These are phyloP conservation scores for Euphrasia arctica DNA, from an alignment of 305 asterid species.

Conservation along the genomic window DNA sequence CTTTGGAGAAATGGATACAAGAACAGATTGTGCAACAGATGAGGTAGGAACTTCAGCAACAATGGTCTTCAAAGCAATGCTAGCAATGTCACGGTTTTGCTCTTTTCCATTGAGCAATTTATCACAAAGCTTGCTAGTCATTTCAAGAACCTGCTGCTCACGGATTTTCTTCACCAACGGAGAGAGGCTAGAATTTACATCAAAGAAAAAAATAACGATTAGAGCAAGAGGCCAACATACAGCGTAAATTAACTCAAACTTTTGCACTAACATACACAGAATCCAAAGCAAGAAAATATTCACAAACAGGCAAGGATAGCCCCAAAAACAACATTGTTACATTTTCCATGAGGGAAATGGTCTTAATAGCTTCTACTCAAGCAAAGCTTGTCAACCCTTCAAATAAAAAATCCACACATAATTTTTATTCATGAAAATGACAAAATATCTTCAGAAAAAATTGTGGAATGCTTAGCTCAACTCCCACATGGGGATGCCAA, in stretches of 20 bases:
- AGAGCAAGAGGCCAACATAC: slow-evolving; percentile 17
- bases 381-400: background rate
- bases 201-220: slow-evolving; percentile 20
- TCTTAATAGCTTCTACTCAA: slow-evolving; percentile 2
- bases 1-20: slow-evolving; percentile 79
- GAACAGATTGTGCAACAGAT: slow-evolving; percentile 70
- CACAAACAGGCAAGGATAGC: slow-evolving; percentile 9
- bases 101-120: slow-evolving; percentile 93
- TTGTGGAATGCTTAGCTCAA: slow-evolving; percentile 7
- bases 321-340: slow-evolving; percentile 7
- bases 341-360: slow-evolving; percentile 4
- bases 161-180: slow-evolving; percentile 94
- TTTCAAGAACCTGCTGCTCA: slow-evolving; percentile 79
- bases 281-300: slow-evolving; percentile 19
- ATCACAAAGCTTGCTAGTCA: slow-evolving; percentile 92
- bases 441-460: background rate
- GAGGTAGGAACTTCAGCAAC: slow-evolving; percentile 92
- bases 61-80: slow-evolving; percentile 98
- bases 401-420: background rate
- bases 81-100: slow-evolving; percentile 90
- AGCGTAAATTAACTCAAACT: slow-evolving; percentile 12
- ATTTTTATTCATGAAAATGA: slow-evolving; percentile 1
- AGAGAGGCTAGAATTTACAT: slow-evolving; percentile 61
- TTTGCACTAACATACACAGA: slow-evolving; percentile 18
- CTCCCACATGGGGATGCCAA: slow-evolving; percentile 10